These are phyloP conservation scores for Prunus dulcis DNA, from an alignment of 306 rosid species.

Conservation along the genomic window DNA sequence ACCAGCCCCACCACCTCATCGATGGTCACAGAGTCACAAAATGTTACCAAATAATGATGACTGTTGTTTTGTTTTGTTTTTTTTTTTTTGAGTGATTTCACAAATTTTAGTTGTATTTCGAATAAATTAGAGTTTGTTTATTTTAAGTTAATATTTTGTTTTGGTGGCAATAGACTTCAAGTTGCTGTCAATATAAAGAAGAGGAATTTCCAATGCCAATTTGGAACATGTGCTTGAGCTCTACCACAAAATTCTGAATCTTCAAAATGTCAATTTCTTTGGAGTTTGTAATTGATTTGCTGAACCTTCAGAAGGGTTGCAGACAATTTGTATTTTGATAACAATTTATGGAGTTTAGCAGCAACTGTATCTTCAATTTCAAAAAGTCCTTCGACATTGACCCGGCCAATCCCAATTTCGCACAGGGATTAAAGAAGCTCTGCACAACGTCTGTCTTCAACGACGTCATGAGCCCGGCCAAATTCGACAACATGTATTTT, in stretches of 20 bases:
- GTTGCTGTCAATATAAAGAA: conserved; percentile 62
- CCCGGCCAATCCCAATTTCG: too few species aligned
- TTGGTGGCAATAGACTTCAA: conserved; percentile 62
- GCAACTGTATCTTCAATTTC: too few species aligned
- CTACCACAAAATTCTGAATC: conserved; percentile 56
- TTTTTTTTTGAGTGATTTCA: background rate
- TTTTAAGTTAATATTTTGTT: background rate
- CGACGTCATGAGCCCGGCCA: too few species aligned
- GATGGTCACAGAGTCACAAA: too few species aligned
- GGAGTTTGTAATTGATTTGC: background rate
- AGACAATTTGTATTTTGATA: background rate
- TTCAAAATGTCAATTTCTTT: conserved; percentile 73
- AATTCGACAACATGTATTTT: too few species aligned
- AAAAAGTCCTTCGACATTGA: too few species aligned
- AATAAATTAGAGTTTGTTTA: background rate
- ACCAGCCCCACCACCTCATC: too few species aligned
- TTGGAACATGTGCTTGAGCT: conserved; percentile 80
- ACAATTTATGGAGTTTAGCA: background rate
- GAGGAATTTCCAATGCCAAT: conserved; percentile 65
- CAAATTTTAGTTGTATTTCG: background rate
- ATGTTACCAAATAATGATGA: too few species aligned
- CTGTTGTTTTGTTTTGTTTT: too few species aligned
- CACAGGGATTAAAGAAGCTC: too few species aligned
- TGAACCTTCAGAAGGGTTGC: background rate
- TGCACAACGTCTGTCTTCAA: too few species aligned